Evolutionary conservation across 1,139 yeast species (phyloP).

Genomic region (Blastobotrys niveus): DNA sequence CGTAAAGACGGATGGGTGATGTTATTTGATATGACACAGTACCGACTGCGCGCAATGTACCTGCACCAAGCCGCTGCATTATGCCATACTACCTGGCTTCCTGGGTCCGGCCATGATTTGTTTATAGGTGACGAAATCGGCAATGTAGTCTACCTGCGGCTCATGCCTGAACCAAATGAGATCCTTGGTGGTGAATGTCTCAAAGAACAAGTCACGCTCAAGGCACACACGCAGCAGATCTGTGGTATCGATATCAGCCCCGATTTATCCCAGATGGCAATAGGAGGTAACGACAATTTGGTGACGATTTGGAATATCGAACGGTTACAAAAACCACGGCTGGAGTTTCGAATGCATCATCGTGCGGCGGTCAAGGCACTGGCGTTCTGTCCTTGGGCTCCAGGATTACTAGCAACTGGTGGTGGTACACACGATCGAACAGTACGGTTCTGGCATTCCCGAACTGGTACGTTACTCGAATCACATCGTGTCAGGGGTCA

Average conservation of each 20-base stretch:
- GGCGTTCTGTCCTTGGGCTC: constrained; percentile 66
- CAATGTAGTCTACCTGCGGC: constrained; percentile 43
- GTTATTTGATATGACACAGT: constrained; percentile 35
- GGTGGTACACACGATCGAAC: constrained; percentile 89
- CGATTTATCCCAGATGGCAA: constrained; percentile 28
- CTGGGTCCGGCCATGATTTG: constrained; percentile 38
- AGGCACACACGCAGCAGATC: constrained; percentile 28
- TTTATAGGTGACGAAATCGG: constrained; percentile 71
- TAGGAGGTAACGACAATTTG: constrained; percentile 33
- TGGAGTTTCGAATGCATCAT: constrained; percentile 28
- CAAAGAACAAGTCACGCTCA: constrained; percentile 3
- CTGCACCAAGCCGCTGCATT: constrained; percentile 40
- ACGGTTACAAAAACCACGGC: constrained; percentile 17
- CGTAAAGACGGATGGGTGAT: constrained; percentile 48
- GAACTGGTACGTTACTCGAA: constrained; percentile 61
- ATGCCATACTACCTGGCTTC: constrained; percentile 61
- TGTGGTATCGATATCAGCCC: constrained; percentile 30
- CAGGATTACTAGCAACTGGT: constrained; percentile 63
- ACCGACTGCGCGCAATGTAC: constrained; percentile 27
- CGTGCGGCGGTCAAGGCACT: constrained; percentile 52
- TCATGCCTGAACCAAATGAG: constrained; percentile 21
- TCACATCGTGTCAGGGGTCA: constrained; percentile 60
- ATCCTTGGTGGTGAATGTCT: constrained; percentile 13
- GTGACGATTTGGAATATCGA: constrained; percentile 31
- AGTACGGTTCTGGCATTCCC: constrained; percentile 72